phyloP scores from a whole-genome alignment of 2,329 filamentous ascomycete species.

The Talaromyces sp. region DNA sequence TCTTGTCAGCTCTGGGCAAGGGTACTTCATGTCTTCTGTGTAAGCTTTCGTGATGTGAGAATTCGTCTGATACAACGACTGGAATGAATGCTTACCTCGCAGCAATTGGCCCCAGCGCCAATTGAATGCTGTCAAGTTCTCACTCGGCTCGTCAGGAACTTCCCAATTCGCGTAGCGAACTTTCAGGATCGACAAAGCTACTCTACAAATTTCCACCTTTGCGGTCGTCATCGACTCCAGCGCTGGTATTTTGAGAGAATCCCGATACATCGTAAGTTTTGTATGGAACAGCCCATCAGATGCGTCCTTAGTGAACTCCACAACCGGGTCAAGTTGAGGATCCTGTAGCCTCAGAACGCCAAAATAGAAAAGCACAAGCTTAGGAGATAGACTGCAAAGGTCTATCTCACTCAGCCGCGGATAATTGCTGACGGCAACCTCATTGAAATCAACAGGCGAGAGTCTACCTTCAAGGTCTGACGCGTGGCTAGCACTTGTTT shows the following conservation, averaged over 20 bases:
- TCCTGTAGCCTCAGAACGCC: constrained; percentile 29
- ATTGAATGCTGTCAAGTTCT: constrained; percentile 15
- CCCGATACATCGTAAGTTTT: constrained; percentile 29
- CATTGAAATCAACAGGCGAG: neutral
- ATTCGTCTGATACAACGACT: neutral
- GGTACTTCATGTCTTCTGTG: neutral
- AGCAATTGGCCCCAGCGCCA: constrained; percentile 33
- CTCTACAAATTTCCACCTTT: constrained; percentile 27
- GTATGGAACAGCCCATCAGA: constrained; percentile 24
- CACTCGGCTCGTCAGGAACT: constrained; percentile 28
- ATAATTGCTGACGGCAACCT: neutral
- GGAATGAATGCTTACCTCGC: constrained; percentile 24
- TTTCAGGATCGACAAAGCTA: constrained; percentile 27
- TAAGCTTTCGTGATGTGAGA: constrained; percentile 1
- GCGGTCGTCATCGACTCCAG: constrained; percentile 21
- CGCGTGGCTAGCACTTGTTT: no score
- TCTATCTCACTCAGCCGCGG: constrained; percentile 17
- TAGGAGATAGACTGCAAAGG: constrained; percentile 18
- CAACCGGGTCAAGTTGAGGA: constrained; percentile 24
- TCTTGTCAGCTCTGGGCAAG: constrained; percentile 22
- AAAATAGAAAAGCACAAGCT: constrained; percentile 31
- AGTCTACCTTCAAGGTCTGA: neutral
- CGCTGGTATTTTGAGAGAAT: constrained; percentile 22
- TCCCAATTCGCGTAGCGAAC: constrained; percentile 26
- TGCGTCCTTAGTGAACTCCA: constrained; percentile 24